phyloP scores from a whole-genome alignment of 148 eudicot genomes.

The Fagopyrum esculentum region DNA sequence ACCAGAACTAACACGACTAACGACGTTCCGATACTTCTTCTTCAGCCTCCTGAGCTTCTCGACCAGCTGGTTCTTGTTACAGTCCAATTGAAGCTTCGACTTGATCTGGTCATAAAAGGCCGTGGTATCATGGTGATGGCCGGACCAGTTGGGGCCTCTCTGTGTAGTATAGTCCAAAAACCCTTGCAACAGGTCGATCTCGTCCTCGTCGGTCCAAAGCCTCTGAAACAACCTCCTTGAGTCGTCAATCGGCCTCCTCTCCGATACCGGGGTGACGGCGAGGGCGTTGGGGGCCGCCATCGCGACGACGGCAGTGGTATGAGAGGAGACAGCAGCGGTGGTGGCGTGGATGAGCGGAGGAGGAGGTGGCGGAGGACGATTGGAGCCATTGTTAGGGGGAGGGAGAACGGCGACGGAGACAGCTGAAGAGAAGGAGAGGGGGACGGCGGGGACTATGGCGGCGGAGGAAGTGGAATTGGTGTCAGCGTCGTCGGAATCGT shows the following conservation, averaged over 20 bases:
- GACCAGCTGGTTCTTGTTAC: slow-evolving; percentile 83
- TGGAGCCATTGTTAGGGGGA: slow-evolving; percentile 8
- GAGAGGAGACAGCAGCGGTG: neutral
- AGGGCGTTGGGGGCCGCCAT: slow-evolving; percentile 9
- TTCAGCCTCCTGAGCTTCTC: slow-evolving; percentile 84
- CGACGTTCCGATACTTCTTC: slow-evolving; percentile 77
- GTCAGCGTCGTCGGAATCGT: slow-evolving; percentile 14
- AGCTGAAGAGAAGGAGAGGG: slow-evolving; percentile 3
- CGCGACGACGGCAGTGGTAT: slow-evolving; percentile 7
- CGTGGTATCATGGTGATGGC: slow-evolving; percentile 76
- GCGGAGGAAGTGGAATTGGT: slow-evolving; percentile 17
- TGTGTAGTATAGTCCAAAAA: slow-evolving; percentile 53
- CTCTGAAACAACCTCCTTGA: slow-evolving; percentile 72
- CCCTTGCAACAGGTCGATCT: slow-evolving; percentile 89
- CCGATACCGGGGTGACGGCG: slow-evolving; percentile 23
- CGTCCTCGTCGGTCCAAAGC: slow-evolving; percentile 91
- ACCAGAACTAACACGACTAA: slow-evolving; percentile 50
- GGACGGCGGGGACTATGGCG: slow-evolving; percentile 13
- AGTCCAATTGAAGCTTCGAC: slow-evolving; percentile 70
- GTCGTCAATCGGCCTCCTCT: slow-evolving; percentile 53
- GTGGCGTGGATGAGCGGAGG: neutral
- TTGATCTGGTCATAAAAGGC: slow-evolving; percentile 94
- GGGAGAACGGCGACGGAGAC: slow-evolving; percentile 16
- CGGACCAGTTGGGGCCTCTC: slow-evolving; percentile 42
- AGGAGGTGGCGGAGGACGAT: neutral